Conservation (phyloP, 129 eudicot species). For the Tanacetum coccineum region DNA sequence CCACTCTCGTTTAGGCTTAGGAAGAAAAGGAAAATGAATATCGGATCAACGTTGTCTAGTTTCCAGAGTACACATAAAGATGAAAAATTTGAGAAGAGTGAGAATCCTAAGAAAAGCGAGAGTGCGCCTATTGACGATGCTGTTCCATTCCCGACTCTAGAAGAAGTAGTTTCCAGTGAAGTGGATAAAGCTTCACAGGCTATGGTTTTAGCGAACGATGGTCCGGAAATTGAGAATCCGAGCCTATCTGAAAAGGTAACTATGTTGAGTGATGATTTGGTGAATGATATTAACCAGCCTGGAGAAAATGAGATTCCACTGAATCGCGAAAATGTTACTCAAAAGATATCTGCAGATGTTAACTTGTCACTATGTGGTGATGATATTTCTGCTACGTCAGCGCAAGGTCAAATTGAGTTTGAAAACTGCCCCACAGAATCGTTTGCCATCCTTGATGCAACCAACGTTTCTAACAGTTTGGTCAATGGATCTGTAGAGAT, state of each 20-base stretch:
- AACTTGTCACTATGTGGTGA: conserved; percentile 20
- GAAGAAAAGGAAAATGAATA: conserved; percentile 45
- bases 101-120: conserved; percentile 5
- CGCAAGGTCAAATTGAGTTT: conserved; percentile 26
- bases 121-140: conserved; percentile 18
- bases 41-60: conserved; percentile 21
- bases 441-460: conserved; percentile 14
- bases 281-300: conserved; percentile 26
- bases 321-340: conserved; percentile 28
- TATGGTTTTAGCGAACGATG: conserved; percentile 30
- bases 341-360: conserved; percentile 27
- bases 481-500: conserved; percentile 13
- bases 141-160: conserved; percentile 20
- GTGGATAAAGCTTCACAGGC: conserved; percentile 23
- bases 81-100: conserved; percentile 20
- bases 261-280: conserved; percentile 20
- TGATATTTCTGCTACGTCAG: conserved; percentile 23
- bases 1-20: conserved; percentile 33
- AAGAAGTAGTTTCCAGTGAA: conserved; percentile 11
- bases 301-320: conserved; percentile 23
- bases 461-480: conserved; percentile 19
- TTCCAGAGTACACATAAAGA: conserved; percentile 28
- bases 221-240: conserved; percentile 16
- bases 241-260: conserved; percentile 23
- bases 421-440: conserved; percentile 25